Evolutionary conservation across 495 filamentous ascomycete species (phyloP).

Genomic region (Penicillium crystallinum): DNA sequence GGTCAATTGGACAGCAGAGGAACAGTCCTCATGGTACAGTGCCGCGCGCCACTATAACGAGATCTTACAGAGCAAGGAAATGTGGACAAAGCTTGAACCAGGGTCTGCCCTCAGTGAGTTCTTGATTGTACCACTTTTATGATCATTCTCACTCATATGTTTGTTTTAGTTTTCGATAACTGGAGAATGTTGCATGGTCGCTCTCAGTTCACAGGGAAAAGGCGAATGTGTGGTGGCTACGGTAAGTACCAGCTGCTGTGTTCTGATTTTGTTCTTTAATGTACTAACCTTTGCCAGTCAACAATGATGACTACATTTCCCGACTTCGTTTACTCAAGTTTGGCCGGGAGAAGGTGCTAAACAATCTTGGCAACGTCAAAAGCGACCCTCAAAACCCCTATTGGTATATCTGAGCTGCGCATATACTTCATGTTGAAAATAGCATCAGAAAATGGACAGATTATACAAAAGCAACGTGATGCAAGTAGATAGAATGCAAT

Average conservation of each 20-base stretch:
- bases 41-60: slow-evolving; percentile 64
- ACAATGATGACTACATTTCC: slow-evolving; percentile 81
- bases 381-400: background rate
- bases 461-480: background rate
- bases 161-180: slow-evolving; percentile 75
- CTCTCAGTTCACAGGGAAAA: slow-evolving; percentile 70
- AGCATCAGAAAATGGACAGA: background rate
- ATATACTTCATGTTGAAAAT: background rate
- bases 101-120: slow-evolving; percentile 68
- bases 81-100: slow-evolving; percentile 72
- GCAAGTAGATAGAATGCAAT: background rate
- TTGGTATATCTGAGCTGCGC: background rate
- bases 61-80: slow-evolving; percentile 55
- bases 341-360: slow-evolving; percentile 49
- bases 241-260: slow-evolving; percentile 47
- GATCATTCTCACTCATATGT: background rate
- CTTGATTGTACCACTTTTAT: background rate
- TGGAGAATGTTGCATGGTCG: slow-evolving; percentile 90
- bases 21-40: slow-evolving; percentile 62
- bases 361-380: slow-evolving; percentile 28
- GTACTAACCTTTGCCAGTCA: slow-evolving; percentile 50
- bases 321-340: slow-evolving; percentile 67
- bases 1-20: slow-evolving; percentile 30
- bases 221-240: slow-evolving; percentile 86
- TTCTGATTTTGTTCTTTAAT: background rate